Base-by-base conservation (phyloP, 306 rosid genomes). In the Prunus mongolica region DNA sequence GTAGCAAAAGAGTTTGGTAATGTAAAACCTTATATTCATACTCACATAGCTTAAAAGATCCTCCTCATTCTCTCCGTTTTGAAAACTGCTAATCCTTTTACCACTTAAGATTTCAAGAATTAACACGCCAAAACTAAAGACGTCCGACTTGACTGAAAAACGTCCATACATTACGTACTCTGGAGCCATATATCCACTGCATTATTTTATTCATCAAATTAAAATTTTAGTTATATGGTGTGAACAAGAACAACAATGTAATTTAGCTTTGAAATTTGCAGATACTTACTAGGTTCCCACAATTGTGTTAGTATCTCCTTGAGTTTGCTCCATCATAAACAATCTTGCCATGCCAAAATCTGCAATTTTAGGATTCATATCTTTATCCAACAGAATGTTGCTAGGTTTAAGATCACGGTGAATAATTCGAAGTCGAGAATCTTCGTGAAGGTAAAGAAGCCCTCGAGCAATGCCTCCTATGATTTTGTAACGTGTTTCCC, bases 151-250 rank as follows among this genome's bases (percentile, higher is more conserved):
- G 19, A 73, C 54, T 15, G 85, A 77, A 25, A 77, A 67, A 0
- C 15, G 51, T 0, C 82, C 79, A 5, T 2, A 22, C 22, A 22
- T 22, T 22, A 22, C 22, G 22, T 22, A 22, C 22, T 78, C 82
- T 0, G 76, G 82, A 38, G 85, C 51, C 82, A 82, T 82, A 9
- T 73, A 82, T 49, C 79, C 82, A 54, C 79, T 77, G 50, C 28
- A 13, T 24, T 8, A 47, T 67, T 67, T 3, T 9, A 12, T 12
- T 13, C 24, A 30, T 4, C 28, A 76, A 24, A 52, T 54, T 12
- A 67, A 22, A 16, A 52, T 18, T 52, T 56, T 0, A 9, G 5
- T 61, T 61, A 4, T 2, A 22, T 22, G 5, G 3, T 25, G 67
- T 28, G 27, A 27, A 2, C 41, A 27, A 61, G 41, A n/a, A 25